phyloP scores from a whole-genome alignment of 1,139 yeast genomes.

The Candida pseudoviswanathii region DNA sequence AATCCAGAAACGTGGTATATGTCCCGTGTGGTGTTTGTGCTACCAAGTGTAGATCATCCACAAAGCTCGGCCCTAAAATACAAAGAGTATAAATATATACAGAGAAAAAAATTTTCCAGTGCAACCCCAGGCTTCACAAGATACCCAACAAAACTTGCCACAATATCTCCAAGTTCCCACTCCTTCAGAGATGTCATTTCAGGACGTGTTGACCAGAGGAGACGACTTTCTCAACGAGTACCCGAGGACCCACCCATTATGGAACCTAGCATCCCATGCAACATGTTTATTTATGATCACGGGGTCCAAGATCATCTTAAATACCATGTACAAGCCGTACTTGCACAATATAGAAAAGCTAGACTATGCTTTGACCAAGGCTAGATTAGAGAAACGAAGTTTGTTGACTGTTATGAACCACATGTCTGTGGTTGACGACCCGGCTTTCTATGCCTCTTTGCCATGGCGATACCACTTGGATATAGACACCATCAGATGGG shows the following conservation, averaged over 20 bases:
- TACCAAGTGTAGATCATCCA: too few species aligned
- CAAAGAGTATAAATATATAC: too few species aligned
- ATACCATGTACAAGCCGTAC: conserved; percentile 62
- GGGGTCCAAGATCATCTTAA: conserved; percentile 63
- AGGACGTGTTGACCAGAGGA: conserved; percentile 72
- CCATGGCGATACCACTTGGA: conserved; percentile 71
- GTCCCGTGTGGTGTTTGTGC: too few species aligned
- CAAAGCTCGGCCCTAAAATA: too few species aligned
- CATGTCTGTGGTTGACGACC: conserved; percentile 93
- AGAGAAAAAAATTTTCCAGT: not conserved
- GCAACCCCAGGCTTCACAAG: not conserved
- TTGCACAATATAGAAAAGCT: conserved; percentile 64
- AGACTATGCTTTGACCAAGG: conserved; percentile 61
- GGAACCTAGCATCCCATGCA: conserved; percentile 71
- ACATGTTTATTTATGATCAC: conserved; percentile 71
- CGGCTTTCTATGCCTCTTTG: conserved; percentile 82
- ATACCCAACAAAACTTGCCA: not conserved
- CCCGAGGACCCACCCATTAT: conserved; percentile 58
- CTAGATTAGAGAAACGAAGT: conserved; percentile 70
- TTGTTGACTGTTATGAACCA: conserved; percentile 93
- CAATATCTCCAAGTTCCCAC: not conserved
- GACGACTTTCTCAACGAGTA: conserved; percentile 66
- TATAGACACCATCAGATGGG: conserved; percentile 82
- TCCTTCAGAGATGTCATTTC: conserved; percentile 59
- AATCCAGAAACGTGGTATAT: not conserved